Evolutionary conservation across 2,329 filamentous ascomycete species (phyloP), one percentile per base, ranked within the genome.

Genomic region (Chaetomiaceae sp.): DNA sequence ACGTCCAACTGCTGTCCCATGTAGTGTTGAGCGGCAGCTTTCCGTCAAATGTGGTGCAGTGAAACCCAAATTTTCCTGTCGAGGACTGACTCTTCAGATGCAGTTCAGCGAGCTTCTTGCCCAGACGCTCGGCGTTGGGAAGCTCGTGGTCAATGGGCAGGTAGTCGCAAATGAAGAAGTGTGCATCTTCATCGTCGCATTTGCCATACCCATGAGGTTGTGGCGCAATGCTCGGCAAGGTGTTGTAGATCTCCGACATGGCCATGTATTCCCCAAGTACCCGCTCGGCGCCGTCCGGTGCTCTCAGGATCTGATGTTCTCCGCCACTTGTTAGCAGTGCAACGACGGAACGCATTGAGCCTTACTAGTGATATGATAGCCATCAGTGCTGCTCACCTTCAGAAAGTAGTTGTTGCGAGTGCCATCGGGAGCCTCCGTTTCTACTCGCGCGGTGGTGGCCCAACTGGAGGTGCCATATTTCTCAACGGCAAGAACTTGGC

Each of bases 41-140:
- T 6, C 35, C 47, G 22, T 60, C 56, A 36, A 53, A 65, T 1
- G 64, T 65, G 3, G 54, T 52, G 20, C 62, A 50, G 38, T 65
- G 62, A 49, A 68, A 68, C 1, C 64, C 66, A 48, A 68, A 68
- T 50, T 62, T 58, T 4, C 66, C 65, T 18, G 56, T 68, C 1
- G 55, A 54, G 0, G 54, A 56, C 15, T 46, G 20, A 30, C 26
- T 35, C n/a, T 22, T 42, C 0, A 2, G 15, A n/a, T 49, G 47
- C 0, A 49, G 11, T 22, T 44, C 24, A 11, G 52, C 55, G 14
- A 58, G 22, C 2, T 35, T 45, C 7, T 9, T 26, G 24, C 47
- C 51, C 1, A 56, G 42, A 14, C 49, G 44, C 9, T 30, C 41
- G 0, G 56, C 47, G 24, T 59, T 47, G 2, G 54, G 51, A 14